Base-by-base conservation (phyloP, 768 basidiomycete species). In the Peribolospora kevripleyi region DNA sequence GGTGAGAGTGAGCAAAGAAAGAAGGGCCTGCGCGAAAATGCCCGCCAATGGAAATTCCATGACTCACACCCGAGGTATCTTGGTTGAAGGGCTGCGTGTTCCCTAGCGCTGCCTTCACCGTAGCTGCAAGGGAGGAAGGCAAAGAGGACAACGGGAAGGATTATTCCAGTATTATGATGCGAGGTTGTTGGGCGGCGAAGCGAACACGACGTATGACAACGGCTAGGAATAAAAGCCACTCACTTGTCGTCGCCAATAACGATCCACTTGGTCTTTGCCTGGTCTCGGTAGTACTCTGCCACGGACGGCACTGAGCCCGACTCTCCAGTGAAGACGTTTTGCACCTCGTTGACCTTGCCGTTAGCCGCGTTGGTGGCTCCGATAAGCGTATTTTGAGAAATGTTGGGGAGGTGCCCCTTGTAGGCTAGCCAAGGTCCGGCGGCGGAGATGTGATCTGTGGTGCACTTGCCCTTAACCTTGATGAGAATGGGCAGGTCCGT, bases 381-480 rank as follows among this genome's bases (percentile, higher is more conserved):
- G n/a, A 59, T 63, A 51, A 56, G 51, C 25, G 60, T 14, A 13
- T 14, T 36, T 40, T 13, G 13, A 7, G 51, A 9, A 11, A n/a
- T n/a, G 36, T 61, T 61, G 14, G 57, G 54, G 0, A 60, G 52
- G 48, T 61, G 59, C 41, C 70, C 93, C 67, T 97, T 97, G 72
- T 91, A 98, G 71, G 95, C 95, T 60, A 98, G 70, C 93, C 93
- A 98, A 42, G 88, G 85, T 3, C 93, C 93, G 41, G 93, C 93
- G 45, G 93, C 93, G 42, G 84, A 88, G 55, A 97, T 98, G 65
- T 97, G 93, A 64, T 98, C 93, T 13, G 93, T 98, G 9, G 93
- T 98, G 67, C 93, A 98, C 70, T 98, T 97, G n/a, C 93, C 93
- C 60, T 84, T 73, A 6, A 97, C 85, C 40, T 87, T 72, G 75